These are phyloP conservation scores for Leptographium radiaticola DNA, from an alignment of 2,329 filamentous ascomycete species.

Conservation along the genomic window DNA sequence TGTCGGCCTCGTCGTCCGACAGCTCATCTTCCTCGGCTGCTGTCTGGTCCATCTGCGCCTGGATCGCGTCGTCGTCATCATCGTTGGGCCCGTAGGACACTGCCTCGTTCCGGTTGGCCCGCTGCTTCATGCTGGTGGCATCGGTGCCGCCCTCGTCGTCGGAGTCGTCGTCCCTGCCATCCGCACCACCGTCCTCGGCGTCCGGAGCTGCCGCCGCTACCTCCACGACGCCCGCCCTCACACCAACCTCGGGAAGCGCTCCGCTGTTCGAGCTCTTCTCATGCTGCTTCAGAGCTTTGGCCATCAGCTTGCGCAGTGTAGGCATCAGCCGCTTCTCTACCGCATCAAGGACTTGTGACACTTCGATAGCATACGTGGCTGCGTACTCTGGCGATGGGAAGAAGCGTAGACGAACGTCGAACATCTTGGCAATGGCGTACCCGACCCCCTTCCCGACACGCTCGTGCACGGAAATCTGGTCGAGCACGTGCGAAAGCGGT, in stretches of 20 bases:
- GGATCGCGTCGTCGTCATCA: slow-evolving; percentile 73
- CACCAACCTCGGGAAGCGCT: slow-evolving; percentile 62
- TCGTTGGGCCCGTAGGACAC: slow-evolving; percentile 88
- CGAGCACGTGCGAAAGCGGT: slow-evolving; percentile 70
- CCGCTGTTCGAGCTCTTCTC: slow-evolving; percentile 48
- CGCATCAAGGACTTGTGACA: slow-evolving; percentile 63
- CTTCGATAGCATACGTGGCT: slow-evolving; percentile 70
- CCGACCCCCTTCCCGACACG: slow-evolving; percentile 58
- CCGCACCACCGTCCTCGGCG: slow-evolving; percentile 22
- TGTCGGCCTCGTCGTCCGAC: slow-evolving; percentile 39
- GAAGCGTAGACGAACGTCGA: slow-evolving; percentile 68
- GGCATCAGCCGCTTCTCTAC: slow-evolving; percentile 73
- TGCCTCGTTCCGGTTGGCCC: slow-evolving; percentile 64
- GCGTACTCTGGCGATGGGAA: slow-evolving; percentile 77
- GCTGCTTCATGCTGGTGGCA: slow-evolving; percentile 60
- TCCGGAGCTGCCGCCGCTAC: slow-evolving; percentile 27
- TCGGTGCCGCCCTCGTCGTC: slow-evolving; percentile 70
- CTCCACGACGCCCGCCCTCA: slow-evolving; percentile 39
- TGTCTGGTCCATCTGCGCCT: slow-evolving; percentile 47
- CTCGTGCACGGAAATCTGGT: slow-evolving; percentile 71
- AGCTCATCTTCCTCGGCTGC: slow-evolving; percentile 39
- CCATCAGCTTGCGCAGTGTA: slow-evolving; percentile 55
- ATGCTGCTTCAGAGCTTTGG: slow-evolving; percentile 75
- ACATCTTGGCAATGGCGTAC: slow-evolving; percentile 65
- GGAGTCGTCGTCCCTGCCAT: slow-evolving; percentile 45